Percentiles rank a stretch among this genome's conserved stretches.
phyloP scores from a whole-genome alignment of 139 green algal species.

The Edaphochlamys debaryana region DNA sequence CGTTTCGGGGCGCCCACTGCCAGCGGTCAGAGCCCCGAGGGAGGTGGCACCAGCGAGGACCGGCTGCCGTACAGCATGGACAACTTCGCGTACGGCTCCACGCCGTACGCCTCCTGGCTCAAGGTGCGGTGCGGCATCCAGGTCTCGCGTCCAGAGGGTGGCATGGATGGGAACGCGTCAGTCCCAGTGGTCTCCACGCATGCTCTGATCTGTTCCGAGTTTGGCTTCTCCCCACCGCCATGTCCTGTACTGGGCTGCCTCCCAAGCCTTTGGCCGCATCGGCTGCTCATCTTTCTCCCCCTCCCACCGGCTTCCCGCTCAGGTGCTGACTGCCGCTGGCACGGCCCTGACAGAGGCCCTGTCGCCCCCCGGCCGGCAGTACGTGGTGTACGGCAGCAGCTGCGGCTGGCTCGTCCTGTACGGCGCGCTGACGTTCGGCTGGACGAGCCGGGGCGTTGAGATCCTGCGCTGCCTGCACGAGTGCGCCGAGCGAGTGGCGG shows the following conservation, averaged over 20 bases:
- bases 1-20: neutral
- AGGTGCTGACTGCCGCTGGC: constrained; percentile 12
- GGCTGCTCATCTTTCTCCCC: too few relatives aligned
- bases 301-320: too few relatives aligned
- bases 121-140: too few relatives aligned
- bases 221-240: too few relatives aligned
- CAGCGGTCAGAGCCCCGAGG: neutral
- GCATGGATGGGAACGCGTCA: too few relatives aligned
- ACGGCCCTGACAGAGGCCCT: neutral
- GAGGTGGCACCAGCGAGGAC: too few relatives aligned
- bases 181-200: too few relatives aligned
- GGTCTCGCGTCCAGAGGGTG: too few relatives aligned
- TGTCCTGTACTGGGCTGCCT: too few relatives aligned
- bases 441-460: constrained; percentile 32
- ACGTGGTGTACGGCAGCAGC: constrained; percentile 38
- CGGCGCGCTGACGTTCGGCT: constrained; percentile 24
- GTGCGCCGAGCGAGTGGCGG: neutral
- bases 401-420: constrained; percentile 33
- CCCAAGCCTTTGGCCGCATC: too few relatives aligned
- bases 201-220: too few relatives aligned
- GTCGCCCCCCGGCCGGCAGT: neutral
- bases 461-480: constrained; percentile 32
- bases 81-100: constrained; percentile 42
- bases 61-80: constrained; percentile 11
- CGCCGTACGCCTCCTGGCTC: constrained; percentile 29